Evolutionary conservation across 2,329 filamentous ascomycete genomes (phyloP), one percentile per base, ranked within the genome.

Genomic region (Calycina herbarum): DNA sequence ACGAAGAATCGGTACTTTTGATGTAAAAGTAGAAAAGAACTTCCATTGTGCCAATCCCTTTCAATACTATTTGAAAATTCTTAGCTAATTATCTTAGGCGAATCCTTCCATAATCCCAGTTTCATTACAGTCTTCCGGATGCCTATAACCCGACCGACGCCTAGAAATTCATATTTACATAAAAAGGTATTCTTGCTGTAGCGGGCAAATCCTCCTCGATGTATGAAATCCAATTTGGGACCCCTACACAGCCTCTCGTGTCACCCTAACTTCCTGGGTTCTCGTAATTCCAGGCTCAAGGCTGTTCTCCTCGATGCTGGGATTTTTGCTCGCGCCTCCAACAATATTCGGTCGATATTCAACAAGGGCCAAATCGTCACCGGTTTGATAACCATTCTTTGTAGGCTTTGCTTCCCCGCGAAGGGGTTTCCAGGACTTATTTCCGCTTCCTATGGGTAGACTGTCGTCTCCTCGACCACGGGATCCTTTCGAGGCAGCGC

Each of bases 391-490:
- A 40, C 10, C 35, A 15, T 40, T 10, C 4, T 40, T 40, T 40
- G 11, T 40, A 15, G 35, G 35, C 10, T 40, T 40, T 3, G 35
- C 11, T 40, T 40, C 35, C 10, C 35, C 10, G 35, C 35, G 35
- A 15, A 40, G 35, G 11, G 35, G 11, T 40, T 40, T 40, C 35
- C 35, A 40, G 20, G 31, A 35, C n/a, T n/a, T 58, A 11, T 33
- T 58, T 31, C 35, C 17, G 17, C 38, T 35, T 20, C 57, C 57
- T 11, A 38, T 29, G 6, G 29, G 31, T 38, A 40, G 11, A 40
- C 11, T 59, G 27, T 35, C 57, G 29, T 59, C 57, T 20, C 29
- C 20, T n/a, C 57, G 57, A 35, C 29, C 20, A 38, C 57, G 57
- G 8, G 20, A 59, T 7, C 57, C 35, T 40, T 40, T 40, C 35